These are phyloP conservation scores for Debaryomycetaceae sp. DNA, from an alignment of 1,139 yeast genomes.

Conservation along the genomic window DNA sequence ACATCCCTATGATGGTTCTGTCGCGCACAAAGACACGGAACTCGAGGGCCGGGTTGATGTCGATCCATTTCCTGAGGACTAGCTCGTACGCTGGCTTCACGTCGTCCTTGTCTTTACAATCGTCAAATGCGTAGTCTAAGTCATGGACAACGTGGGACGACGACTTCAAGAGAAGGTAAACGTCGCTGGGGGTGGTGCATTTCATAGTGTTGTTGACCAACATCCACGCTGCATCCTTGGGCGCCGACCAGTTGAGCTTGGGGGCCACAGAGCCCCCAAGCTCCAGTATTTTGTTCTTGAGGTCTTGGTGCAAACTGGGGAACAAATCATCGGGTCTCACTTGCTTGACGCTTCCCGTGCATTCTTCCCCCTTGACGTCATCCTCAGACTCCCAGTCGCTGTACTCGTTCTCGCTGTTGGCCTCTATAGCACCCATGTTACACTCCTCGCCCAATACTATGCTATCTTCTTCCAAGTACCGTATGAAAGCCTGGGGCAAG, in stretches of 20 bases:
- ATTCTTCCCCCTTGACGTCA: conserved; percentile 23
- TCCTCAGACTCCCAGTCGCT: conserved; percentile 66
- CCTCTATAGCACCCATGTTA: conserved; percentile 30
- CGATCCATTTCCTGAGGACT: conserved; percentile 76
- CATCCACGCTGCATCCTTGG: conserved; percentile 93
- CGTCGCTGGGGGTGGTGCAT: conserved; percentile 67
- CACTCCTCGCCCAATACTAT: conserved; percentile 56
- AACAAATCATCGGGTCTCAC: conserved; percentile 46
- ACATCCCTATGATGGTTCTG: conserved; percentile 60
- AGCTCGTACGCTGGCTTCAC: conserved; percentile 47
- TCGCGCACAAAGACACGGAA: conserved; percentile 78
- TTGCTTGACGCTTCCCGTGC: conserved; percentile 15
- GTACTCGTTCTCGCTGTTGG: conserved; percentile 58
- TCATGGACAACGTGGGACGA: conserved; percentile 89
- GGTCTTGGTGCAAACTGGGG: conserved; percentile 51
- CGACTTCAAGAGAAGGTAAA: conserved; percentile 76
- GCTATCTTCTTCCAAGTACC: conserved; percentile 74
- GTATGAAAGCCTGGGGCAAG: conserved; percentile 62
- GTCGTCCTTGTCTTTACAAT: conserved; percentile 16
- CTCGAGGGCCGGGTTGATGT: conserved; percentile 82
- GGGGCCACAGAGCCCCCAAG: conserved; percentile 68
- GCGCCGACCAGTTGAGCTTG: conserved; percentile 95
- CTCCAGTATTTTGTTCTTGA: conserved; percentile 39
- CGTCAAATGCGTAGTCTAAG: conserved; percentile 66
- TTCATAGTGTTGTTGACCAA: conserved; percentile 70